A percentile compares a stretch with the other conserved stretches of the same genome.
These are phyloP conservation scores for Lathyrus aphaca DNA, from an alignment of 306 rosid genomes.

Conservation along the genomic window DNA sequence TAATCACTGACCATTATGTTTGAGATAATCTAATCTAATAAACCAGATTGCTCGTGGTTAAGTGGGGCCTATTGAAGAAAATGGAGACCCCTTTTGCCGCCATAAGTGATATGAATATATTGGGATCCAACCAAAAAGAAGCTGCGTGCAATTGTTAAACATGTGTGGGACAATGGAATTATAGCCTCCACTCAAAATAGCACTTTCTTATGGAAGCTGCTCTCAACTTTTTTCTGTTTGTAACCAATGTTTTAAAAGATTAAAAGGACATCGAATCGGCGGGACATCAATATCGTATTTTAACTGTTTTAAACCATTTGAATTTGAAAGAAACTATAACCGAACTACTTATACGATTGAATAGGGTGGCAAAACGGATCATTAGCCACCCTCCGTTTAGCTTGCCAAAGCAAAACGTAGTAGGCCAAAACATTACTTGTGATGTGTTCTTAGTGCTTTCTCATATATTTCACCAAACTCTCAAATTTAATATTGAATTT, in stretches of 20 bases:
- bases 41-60: background rate
- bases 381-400: no score
- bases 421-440: background rate
- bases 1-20: background rate
- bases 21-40: background rate
- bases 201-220: conserved; percentile 13
- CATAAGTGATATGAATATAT: background rate
- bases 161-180: conserved; percentile 24
- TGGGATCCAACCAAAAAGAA: conserved; percentile 28
- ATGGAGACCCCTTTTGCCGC: conserved; percentile 22
- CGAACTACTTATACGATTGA: background rate
- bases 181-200: conserved; percentile 34
- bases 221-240: background rate
- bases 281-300: no score
- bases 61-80: conserved; percentile 35
- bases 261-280: background rate
- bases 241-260: background rate
- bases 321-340: background rate
- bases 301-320: background rate
- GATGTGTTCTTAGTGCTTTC: background rate
- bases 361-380: no score
- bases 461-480: background rate
- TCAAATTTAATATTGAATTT: background rate
- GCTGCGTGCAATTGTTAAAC: conserved; percentile 25
- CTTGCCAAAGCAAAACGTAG: no score